A percentile compares a stretch with the other conserved stretches of the same genome.
Conservation (phyloP, 257 asterid species). For the Salvia miltiorrhiza region DNA sequence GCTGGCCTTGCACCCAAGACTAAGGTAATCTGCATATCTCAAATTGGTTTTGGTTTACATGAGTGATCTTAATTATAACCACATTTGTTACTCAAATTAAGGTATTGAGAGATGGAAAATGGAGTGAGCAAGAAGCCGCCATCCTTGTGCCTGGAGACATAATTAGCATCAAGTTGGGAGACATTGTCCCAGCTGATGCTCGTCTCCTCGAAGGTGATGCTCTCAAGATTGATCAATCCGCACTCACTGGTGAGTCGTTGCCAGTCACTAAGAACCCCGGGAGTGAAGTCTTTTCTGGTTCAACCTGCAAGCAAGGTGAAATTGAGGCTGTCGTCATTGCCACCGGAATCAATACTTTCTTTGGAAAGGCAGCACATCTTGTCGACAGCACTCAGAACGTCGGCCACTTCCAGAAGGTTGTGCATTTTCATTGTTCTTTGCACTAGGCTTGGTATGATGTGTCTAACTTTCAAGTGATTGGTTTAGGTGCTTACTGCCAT, state of each 20-base stretch:
- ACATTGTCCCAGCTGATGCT: slow-evolving; percentile 78
- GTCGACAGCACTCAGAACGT: slow-evolving; percentile 76
- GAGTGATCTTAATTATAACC: neutral
- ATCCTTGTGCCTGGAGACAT: slow-evolving; percentile 81
- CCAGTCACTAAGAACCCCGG: slow-evolving; percentile 64
- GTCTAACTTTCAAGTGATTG: neutral
- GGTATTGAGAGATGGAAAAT: slow-evolving; percentile 68
- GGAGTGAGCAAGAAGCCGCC: slow-evolving; percentile 82
- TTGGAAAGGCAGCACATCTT: slow-evolving; percentile 88
- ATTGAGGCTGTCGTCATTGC: slow-evolving; percentile 80
- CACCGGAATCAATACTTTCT: slow-evolving; percentile 81
- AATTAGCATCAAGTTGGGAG: slow-evolving; percentile 74
- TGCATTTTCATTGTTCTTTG: neutral
- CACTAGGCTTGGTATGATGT: neutral
- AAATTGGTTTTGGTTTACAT: neutral
- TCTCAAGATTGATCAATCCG: slow-evolving; percentile 76
- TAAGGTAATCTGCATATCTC: slow-evolving; percentile 26
- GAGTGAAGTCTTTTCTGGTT: slow-evolving; percentile 67
- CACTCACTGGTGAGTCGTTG: slow-evolving; percentile 79
- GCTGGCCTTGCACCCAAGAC: slow-evolving; percentile 74
- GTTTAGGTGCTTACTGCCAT: slow-evolving; percentile 70
- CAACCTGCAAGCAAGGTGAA: slow-evolving; percentile 93
- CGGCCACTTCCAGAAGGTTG: slow-evolving; percentile 86
- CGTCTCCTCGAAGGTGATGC: slow-evolving; percentile 85
- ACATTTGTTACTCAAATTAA: neutral